Conservation (phyloP, 179 eudicot species). For the Nepenthes alata region DNA sequence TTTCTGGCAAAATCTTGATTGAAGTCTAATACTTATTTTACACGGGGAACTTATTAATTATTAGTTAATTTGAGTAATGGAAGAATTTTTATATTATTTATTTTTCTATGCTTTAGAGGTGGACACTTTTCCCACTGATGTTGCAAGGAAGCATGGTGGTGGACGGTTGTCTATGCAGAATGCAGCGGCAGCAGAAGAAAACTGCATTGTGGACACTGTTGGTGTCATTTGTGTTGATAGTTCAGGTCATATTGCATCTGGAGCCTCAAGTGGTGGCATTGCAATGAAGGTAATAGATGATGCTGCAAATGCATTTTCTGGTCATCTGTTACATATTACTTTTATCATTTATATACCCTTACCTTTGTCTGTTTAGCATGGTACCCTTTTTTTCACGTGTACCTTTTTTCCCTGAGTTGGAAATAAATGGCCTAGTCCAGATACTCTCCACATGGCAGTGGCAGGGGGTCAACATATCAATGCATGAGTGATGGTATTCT, state of each 20-base stretch:
- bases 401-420: too few relatives aligned
- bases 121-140: constrained; percentile 18
- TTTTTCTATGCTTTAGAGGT: constrained; percentile 7
- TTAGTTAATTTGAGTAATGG: too few relatives aligned
- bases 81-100: too few relatives aligned
- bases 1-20: too few relatives aligned
- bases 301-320: background rate
- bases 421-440: too few relatives aligned
- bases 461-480: too few relatives aligned
- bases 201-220: constrained; percentile 66
- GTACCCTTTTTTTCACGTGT: too few relatives aligned
- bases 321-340: background rate
- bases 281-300: constrained; percentile 63
- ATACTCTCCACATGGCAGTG: too few relatives aligned
- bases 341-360: background rate
- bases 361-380: background rate
- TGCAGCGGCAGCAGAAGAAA: constrained; percentile 29
- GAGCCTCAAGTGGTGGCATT: constrained; percentile 97
- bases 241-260: constrained; percentile 72
- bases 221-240: constrained; percentile 90
- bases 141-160: constrained; percentile 14
- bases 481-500: too few relatives aligned
- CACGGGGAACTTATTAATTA: too few relatives aligned
- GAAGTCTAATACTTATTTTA: too few relatives aligned
- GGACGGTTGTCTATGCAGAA: constrained; percentile 11